phyloP scores from a whole-genome alignment of 129 eudicot genomes.

The Flaveria sonorensis region DNA sequence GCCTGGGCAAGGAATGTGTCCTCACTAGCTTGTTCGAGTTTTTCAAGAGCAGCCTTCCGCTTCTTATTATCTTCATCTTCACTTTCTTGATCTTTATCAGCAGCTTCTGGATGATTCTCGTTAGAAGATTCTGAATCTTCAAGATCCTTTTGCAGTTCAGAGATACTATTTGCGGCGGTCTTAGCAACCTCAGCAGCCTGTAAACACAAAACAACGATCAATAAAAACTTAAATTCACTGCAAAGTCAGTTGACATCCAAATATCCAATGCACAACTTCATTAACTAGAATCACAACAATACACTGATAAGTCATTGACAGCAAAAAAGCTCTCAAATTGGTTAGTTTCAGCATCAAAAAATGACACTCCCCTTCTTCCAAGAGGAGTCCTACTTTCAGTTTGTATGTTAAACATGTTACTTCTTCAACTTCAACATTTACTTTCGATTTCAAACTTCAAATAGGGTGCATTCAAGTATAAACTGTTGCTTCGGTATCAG shows the following conservation, averaged over 20 bases:
- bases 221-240: neutral
- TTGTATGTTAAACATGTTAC: neutral
- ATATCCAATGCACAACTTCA: neutral
- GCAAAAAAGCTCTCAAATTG: constrained; percentile 8
- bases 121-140: constrained; percentile 66
- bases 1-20: constrained; percentile 92
- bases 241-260: neutral
- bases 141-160: constrained; percentile 55
- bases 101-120: constrained; percentile 54
- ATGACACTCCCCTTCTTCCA: neutral
- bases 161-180: constrained; percentile 70
- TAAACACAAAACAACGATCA: constrained; percentile 20
- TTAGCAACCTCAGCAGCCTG: constrained; percentile 91
- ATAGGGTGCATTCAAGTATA: no score
- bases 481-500: no score
- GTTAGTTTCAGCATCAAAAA: neutral
- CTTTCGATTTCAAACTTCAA: constrained; percentile 7
- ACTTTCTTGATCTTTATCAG: constrained; percentile 58
- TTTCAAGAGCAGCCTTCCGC: constrained; percentile 75
- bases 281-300: no score
- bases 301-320: neutral
- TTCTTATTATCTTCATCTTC: constrained; percentile 68
- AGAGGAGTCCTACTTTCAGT: neutral
- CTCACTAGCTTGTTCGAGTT: constrained; percentile 84
- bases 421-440: constrained; percentile 13